Conservation (phyloP, 495 filamentous ascomycete genomes). For the Neurospora sp. region DNA sequence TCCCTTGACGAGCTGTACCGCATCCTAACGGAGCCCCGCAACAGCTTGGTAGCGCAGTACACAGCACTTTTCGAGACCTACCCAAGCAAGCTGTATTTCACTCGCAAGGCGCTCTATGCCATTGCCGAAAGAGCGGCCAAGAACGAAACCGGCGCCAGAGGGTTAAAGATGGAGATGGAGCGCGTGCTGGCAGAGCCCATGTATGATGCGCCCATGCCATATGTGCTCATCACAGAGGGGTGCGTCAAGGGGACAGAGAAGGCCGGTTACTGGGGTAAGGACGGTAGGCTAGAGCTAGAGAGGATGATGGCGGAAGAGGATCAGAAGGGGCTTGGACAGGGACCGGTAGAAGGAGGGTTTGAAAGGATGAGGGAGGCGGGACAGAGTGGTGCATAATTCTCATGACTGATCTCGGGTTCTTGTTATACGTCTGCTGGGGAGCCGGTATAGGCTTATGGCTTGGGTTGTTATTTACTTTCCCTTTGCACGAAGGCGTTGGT, state of each 20-base stretch:
- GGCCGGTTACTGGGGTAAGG: constrained; percentile 41
- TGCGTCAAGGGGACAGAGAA: constrained; percentile 56
- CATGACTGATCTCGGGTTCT: background rate
- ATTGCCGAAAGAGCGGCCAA: constrained; percentile 61
- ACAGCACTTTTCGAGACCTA: constrained; percentile 74
- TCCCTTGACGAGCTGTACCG: constrained; percentile 69
- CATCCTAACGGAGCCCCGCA: constrained; percentile 86
- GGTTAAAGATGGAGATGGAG: constrained; percentile 83
- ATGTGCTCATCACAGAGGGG: constrained; percentile 64
- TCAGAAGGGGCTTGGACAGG: constrained; percentile 13
- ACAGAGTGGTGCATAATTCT: constrained; percentile 31
- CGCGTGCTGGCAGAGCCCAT: constrained; percentile 76
- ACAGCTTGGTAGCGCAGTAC: constrained; percentile 79
- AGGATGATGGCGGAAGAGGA: constrained; percentile 45
- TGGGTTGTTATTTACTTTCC: background rate
- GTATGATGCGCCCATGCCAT: constrained; percentile 68
- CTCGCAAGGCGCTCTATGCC: constrained; percentile 63
- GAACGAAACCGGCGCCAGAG: constrained; percentile 83
- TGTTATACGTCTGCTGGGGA: background rate
- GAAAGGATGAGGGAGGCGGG: constrained; percentile 34
- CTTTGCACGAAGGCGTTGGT: background rate
- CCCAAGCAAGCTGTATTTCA: constrained; percentile 75
- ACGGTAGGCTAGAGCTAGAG: constrained; percentile 44
- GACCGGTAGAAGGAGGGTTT: constrained; percentile 15
- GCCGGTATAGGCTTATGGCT: background rate